These are phyloP conservation scores for Pythium folliculosum DNA, from an alignment of 352 stramenopile species.

Conservation along the genomic window DNA sequence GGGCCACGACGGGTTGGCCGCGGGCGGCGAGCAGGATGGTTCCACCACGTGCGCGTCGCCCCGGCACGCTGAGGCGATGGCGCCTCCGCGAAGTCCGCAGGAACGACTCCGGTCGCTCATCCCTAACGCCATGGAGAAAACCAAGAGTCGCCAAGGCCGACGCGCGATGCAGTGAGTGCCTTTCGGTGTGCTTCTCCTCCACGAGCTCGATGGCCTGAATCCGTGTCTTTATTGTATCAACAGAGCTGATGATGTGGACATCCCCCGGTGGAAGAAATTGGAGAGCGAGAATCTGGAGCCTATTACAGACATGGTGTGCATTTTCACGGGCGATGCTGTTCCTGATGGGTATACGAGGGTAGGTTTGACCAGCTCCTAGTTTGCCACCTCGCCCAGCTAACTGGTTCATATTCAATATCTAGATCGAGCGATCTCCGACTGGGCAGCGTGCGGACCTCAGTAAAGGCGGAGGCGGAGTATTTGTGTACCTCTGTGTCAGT, in stretches of 20 bases:
- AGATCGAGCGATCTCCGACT: conserved; percentile 77
- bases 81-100: conserved; percentile 55
- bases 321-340: conserved; percentile 73
- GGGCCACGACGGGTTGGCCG: conserved; percentile 22
- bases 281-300: conserved; percentile 44
- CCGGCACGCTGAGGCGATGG: conserved; percentile 12
- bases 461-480: conserved; percentile 76
- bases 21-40: conserved; percentile 35
- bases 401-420: neutral
- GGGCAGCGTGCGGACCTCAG: conserved; percentile 80
- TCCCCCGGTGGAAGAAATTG: conserved; percentile 50
- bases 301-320: conserved; percentile 74
- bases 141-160: conserved; percentile 40
- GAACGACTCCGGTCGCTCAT: conserved; percentile 49
- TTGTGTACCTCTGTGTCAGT: conserved; percentile 74
- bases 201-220: neutral
- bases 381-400: neutral
- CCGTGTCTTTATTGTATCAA: neutral
- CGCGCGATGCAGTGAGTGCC: conserved; percentile 34
- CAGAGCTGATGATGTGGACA: conserved; percentile 18
- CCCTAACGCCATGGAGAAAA: conserved; percentile 50
- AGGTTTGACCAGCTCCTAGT: neutral
- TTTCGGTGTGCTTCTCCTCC: neutral
- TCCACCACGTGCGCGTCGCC: conserved; percentile 10
- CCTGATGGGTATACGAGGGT: conserved; percentile 80